A percentile compares a stretch with the other conserved stretches of the same genome.
phyloP scores from a whole-genome alignment of 768 basidiomycete species.

The Sistotremastrum niveocremeum region DNA sequence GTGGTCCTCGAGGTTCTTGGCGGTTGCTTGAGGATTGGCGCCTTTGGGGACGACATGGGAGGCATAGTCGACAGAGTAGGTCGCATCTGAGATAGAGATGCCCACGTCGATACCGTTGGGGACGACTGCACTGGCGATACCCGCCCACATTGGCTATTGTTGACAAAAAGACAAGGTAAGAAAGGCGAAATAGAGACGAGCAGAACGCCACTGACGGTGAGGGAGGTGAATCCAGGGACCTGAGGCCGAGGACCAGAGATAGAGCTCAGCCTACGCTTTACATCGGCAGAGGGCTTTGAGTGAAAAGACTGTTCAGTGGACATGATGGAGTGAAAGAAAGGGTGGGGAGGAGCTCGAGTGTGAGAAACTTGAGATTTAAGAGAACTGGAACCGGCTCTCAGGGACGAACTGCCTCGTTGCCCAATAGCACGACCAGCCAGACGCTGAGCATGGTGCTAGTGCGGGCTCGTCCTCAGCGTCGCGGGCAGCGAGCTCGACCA shows the following conservation, averaged over 20 bases:
- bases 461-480: no score
- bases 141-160: slow-evolving; percentile 77
- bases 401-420: slow-evolving; percentile 2
- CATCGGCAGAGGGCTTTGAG: slow-evolving; percentile 49
- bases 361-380: background rate
- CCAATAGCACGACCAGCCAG: background rate
- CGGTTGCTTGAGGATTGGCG: slow-evolving; percentile 37
- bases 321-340: slow-evolving; percentile 29
- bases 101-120: slow-evolving; percentile 60
- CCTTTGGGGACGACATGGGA: slow-evolving; percentile 42
- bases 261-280: slow-evolving; percentile 58
- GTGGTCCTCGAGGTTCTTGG: slow-evolving; percentile 46
- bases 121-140: slow-evolving; percentile 50
- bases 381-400: background rate
- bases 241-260: slow-evolving; percentile 36
- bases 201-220: slow-evolving; percentile 36
- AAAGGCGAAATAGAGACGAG: background rate
- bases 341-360: slow-evolving; percentile 1
- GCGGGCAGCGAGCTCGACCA: no score
- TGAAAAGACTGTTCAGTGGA: slow-evolving; percentile 40
- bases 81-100: slow-evolving; percentile 71
- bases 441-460: no score
- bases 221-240: slow-evolving; percentile 42
- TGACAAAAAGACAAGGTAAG: slow-evolving; percentile 3
- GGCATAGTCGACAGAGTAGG: slow-evolving; percentile 70